These are phyloP conservation scores for Candida sphagnicola DNA, from an alignment of 805 yeast genomes.

Conservation along the genomic window DNA sequence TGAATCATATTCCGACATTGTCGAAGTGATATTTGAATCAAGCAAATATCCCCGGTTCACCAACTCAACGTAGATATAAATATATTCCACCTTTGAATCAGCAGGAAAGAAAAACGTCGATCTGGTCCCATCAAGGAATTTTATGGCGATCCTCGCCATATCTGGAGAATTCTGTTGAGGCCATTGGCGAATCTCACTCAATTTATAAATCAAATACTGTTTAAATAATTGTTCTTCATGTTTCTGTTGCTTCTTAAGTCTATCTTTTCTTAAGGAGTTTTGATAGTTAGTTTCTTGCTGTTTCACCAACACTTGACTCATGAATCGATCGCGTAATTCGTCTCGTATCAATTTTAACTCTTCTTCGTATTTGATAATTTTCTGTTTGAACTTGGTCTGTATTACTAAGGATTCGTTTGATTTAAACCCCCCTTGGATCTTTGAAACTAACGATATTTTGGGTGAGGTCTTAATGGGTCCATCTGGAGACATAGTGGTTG, in stretches of 20 bases:
- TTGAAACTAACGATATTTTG: constrained; percentile 56
- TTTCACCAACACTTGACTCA: constrained; percentile 53
- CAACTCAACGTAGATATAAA: constrained; percentile 34
- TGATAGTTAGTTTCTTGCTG: constrained; percentile 80
- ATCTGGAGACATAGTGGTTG: constrained; percentile 48
- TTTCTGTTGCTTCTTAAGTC: constrained; percentile 39
- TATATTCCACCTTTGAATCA: constrained; percentile 22
- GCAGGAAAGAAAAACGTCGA: constrained; percentile 33
- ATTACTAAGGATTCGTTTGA: constrained; percentile 26
- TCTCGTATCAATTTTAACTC: constrained; percentile 56
- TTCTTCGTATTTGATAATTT: constrained; percentile 56
- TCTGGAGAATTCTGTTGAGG: constrained; percentile 11
- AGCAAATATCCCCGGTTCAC: constrained; percentile 38
- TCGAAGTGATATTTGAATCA: constrained; percentile 12
- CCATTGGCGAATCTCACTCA: constrained; percentile 11
- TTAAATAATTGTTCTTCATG: constrained; percentile 28
- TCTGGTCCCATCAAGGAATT: constrained; percentile 62
- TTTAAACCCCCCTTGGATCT: constrained; percentile 59
- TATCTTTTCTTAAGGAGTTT: constrained; percentile 65
- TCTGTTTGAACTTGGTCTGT: constrained; percentile 37
- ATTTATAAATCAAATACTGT: constrained; percentile 31
- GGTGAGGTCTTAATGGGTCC: constrained; percentile 54
- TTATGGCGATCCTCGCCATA: constrained; percentile 63
- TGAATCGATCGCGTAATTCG: constrained; percentile 58
- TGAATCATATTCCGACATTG: constrained; percentile 20